Percentiles rank a stretch among this genome's conserved stretches.
Conservation (phyloP, 306 rosid species). For the Trifolium pratense region DNA sequence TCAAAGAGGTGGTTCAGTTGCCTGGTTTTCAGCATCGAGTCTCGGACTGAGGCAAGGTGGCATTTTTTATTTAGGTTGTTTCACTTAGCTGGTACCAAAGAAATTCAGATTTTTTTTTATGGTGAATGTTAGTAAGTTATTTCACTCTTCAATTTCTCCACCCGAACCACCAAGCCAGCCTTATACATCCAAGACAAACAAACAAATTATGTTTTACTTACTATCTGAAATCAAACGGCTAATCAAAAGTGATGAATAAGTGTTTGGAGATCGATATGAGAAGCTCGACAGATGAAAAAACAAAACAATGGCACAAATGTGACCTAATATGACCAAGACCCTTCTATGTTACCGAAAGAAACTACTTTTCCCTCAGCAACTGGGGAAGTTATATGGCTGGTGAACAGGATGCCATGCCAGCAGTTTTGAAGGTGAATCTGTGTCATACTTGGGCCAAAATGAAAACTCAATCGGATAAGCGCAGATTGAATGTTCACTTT, state of each 20-base stretch:
- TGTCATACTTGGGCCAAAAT: too few species aligned
- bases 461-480: too few species aligned
- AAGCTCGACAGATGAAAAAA: neutral
- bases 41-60: neutral
- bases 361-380: neutral
- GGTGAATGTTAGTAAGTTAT: neutral
- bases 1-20: neutral
- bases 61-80: neutral
- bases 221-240: neutral
- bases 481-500: too few species aligned
- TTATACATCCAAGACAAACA: neutral
- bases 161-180: constrained; percentile 1
- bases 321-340: constrained; percentile 1
- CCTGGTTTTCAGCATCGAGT: neutral
- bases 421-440: too few species aligned
- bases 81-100: neutral
- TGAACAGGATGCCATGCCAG: too few species aligned
- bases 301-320: neutral
- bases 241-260: neutral
- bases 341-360: neutral
- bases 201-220: neutral
- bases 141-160: neutral
- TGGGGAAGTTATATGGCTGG: too few species aligned
- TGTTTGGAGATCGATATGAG: neutral
- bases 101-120: neutral